Base-by-base conservation (phyloP, 257 asterid genomes). In the Nicotiana noctiflora region DNA sequence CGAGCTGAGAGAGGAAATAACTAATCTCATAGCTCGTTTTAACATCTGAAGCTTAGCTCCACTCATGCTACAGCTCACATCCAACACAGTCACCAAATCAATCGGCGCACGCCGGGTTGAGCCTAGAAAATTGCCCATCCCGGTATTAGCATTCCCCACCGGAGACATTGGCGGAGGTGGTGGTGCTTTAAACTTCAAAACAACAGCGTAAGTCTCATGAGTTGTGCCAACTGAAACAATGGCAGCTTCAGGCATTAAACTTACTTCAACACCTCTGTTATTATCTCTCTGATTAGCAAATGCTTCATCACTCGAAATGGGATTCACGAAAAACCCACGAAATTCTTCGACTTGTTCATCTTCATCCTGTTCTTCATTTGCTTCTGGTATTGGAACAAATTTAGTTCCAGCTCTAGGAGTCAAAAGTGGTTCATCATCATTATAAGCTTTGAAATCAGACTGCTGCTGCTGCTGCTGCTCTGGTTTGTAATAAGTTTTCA, bases 11-110 rank as follows among this genome's bases (percentile, higher is more conserved):
- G 99, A 95, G 10, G 97, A 93, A 83, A 95, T 84, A 57, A 95
- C 98, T 59, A 95, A 64, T 2, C 93, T 90, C 96, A 95, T 90
- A 75, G 99, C 93, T 65, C 98, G 88, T 85, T 95, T 93, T 46
- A 93, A 83, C 99, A 93, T 92, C 81, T 93, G 94, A 21, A 95
- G 90, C 92, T 95, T 95, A 25, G 96, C 88, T 8, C 98, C 97
- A 12, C 84, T 82, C 99, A 95, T 95, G 70, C 91, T 90, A 25
- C 84, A 94, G 19, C 99, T 91, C 11, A 91, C 93, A 53, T 95
- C 97, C 21, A 95, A 91, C 27, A 95, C 98, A 4, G 97, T 87
- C 18, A 93, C 98, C 79, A 95, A 46, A 86, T 95, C 99, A 31
- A 93, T 90, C 51, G 99, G 97, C 55, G 99, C 98, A 1, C 99